phyloP scores from a whole-genome alignment of 1,139 yeast genomes.

The Kodamaea derodonti region DNA sequence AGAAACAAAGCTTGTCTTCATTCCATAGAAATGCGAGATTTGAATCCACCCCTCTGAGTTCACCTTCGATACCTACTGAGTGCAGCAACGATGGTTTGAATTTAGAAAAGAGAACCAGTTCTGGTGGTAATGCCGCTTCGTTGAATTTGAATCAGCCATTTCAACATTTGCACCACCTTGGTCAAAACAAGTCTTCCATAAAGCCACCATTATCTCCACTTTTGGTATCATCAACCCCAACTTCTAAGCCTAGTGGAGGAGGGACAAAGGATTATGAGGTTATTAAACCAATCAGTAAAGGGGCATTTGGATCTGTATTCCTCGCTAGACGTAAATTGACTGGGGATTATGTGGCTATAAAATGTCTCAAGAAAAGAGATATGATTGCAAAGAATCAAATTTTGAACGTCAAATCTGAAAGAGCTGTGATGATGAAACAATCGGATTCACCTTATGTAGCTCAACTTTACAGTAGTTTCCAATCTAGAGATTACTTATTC shows the following conservation, averaged over 20 bases:
- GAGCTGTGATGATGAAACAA: constrained; percentile 97
- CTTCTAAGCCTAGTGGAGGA: constrained; percentile 49
- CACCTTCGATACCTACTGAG: constrained; percentile 31
- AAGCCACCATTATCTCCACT: constrained; percentile 81
- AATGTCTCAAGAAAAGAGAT: constrained; percentile 88
- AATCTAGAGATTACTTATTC: constrained; percentile 80
- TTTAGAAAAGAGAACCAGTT: constrained; percentile 15
- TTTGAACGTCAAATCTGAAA: constrained; percentile 86
- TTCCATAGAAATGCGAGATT: constrained; percentile 46
- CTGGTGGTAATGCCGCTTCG: constrained; percentile 14
- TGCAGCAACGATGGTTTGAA: constrained; percentile 6
- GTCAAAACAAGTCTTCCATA: constrained; percentile 9
- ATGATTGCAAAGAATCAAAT: constrained; percentile 98
- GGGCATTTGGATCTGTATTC: constrained; percentile 96
- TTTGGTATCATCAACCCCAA: constrained; percentile 57
- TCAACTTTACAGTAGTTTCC: constrained; percentile 82
- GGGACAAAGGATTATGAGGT: constrained; percentile 87
- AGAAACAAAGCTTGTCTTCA: constrained; percentile 49
- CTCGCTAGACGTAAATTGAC: constrained; percentile 78
- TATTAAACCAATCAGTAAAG: constrained; percentile 89
- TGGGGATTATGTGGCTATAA: constrained; percentile 94
- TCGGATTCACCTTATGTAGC: constrained; percentile 94
- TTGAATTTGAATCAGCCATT: constrained; percentile 3
- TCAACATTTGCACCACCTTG: constrained; percentile 4
- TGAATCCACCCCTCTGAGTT: constrained; percentile 40